Percentiles rank a stretch among this genome's conserved stretches.
Evolutionary conservation across 202 grass and related monocot species (phyloP).

Genomic region (Bolboschoenoplectus hybrid): DNA sequence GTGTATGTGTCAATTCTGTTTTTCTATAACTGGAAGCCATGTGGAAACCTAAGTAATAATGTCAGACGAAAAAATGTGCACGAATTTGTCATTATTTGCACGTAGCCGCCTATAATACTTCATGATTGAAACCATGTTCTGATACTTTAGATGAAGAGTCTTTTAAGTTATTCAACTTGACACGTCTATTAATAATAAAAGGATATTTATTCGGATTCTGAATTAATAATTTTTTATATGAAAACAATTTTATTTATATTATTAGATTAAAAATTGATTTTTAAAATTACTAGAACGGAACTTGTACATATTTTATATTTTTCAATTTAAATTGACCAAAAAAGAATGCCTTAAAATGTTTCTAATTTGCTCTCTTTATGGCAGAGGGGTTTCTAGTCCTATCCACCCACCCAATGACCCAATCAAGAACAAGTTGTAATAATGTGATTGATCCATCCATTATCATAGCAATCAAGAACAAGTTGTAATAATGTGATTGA

Average conservation of each 20-base stretch:
- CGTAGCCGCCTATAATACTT: background rate
- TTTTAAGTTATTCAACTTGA: no score
- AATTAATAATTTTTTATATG: no score
- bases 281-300: background rate
- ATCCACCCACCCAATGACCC: background rate
- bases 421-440: background rate
- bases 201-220: no score
- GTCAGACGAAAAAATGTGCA: constrained; percentile 5
- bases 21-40: background rate
- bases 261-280: no score
- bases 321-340: background rate
- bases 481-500: background rate
- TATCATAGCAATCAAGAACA: background rate
- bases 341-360: background rate
- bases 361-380: background rate
- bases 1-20: background rate
- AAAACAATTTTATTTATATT: no score
- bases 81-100: background rate
- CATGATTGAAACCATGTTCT: background rate
- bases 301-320: background rate
- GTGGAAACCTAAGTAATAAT: constrained; percentile 4
- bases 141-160: background rate
- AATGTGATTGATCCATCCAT: background rate
- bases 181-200: no score
- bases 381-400: background rate